A percentile compares a stretch with the other conserved stretches of the same genome.
phyloP scores from a whole-genome alignment of 140 eudicot genomes.

The Cichorium intybus region DNA sequence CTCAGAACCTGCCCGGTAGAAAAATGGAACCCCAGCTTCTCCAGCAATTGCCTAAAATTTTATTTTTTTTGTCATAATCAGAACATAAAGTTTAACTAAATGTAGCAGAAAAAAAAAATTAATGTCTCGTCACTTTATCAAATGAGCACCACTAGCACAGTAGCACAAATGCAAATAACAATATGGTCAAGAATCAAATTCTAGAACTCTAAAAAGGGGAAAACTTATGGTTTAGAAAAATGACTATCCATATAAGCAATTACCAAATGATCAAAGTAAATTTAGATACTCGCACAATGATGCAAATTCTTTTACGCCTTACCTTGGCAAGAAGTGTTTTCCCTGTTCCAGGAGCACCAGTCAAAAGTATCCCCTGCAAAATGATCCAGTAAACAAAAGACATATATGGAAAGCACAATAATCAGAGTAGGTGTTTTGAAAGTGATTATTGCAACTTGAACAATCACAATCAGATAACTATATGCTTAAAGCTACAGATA shows the following conservation, averaged over 20 bases:
- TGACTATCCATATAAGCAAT: neutral
- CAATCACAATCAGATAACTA: too few species aligned
- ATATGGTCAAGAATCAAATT: neutral
- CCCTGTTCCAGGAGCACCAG: constrained; percentile 99
- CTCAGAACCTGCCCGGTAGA: constrained; percentile 96
- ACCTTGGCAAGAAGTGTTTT: constrained; percentile 99
- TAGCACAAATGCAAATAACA: neutral
- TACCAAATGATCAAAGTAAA: neutral
- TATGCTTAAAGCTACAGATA: neutral
- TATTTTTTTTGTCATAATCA: neutral
- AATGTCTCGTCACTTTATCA: neutral
- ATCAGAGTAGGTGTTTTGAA: too few species aligned
- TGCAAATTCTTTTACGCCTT: constrained; percentile 3
- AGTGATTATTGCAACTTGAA: too few species aligned
- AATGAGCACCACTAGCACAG: neutral
- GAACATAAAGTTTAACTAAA: neutral
- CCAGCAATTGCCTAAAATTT: constrained; percentile 90
- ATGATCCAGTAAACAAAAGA: neutral
- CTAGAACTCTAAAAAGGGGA: neutral
- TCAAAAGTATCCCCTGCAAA: constrained; percentile 93
- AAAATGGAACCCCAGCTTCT: constrained; percentile 99
- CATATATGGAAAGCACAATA: neutral
- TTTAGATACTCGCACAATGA: neutral
- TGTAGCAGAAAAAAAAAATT: too few species aligned
- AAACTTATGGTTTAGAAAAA: neutral